Evolutionary conservation across 2,329 filamentous ascomycete species (phyloP).

Genomic region (Talaromyces sp.): DNA sequence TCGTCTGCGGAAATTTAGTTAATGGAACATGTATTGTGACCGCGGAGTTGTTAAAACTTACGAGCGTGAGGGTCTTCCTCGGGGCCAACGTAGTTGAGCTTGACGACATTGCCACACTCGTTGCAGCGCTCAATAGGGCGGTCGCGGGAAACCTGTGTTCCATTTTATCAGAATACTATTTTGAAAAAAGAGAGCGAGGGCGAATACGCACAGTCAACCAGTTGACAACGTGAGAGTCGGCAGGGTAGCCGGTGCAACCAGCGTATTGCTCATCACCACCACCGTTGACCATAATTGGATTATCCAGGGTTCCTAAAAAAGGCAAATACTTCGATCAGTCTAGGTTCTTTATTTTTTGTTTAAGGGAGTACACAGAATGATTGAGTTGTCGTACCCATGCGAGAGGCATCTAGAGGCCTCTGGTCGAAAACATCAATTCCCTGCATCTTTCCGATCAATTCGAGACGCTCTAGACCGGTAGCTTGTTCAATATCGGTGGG

Average conservation of each 20-base stretch:
- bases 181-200: neutral
- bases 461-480: slow-evolving; percentile 95
- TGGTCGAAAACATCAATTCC: slow-evolving; percentile 97
- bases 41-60: slow-evolving; percentile 21
- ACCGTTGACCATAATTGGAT: slow-evolving; percentile 86
- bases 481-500: slow-evolving; percentile 93
- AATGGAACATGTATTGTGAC: neutral
- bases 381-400: slow-evolving; percentile 56
- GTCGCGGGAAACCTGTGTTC: slow-evolving; percentile 67
- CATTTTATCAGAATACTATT: neutral
- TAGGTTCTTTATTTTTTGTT: neutral
- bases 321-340: slow-evolving; percentile 1
- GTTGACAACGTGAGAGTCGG: slow-evolving; percentile 81
- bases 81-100: slow-evolving; percentile 94
- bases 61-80: slow-evolving; percentile 63
- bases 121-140: slow-evolving; percentile 91
- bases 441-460: slow-evolving; percentile 99
- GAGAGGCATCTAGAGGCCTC: slow-evolving; percentile 86
- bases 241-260: slow-evolving; percentile 91
- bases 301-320: slow-evolving; percentile 67
- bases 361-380: neutral
- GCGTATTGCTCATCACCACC: slow-evolving; percentile 94
- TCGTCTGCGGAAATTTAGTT: slow-evolving; percentile 8
- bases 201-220: slow-evolving; percentile 73
- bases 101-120: slow-evolving; percentile 94